These are phyloP conservation scores for Multifurca ochricompacta DNA, from an alignment of 768 basidiomycete genomes.

Conservation along the genomic window DNA sequence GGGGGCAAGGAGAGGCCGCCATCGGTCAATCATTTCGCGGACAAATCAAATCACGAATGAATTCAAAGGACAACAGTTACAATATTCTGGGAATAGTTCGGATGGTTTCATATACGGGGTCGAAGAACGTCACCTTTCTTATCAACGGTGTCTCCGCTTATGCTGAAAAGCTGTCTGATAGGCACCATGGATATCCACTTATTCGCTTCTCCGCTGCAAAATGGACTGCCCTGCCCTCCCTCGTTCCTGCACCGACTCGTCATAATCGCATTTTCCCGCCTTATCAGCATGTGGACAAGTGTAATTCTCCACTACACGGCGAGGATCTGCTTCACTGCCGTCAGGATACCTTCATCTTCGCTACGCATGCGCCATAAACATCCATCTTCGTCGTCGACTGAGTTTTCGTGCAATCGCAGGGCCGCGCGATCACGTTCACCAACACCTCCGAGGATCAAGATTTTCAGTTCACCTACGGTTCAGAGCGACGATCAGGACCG, in stretches of 20 bases:
- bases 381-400: constrained; percentile 47
- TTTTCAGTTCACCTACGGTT: constrained; percentile 55
- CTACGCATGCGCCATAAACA: constrained; percentile 67
- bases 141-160: too few relatives aligned
- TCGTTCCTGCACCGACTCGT: neutral
- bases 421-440: constrained; percentile 27
- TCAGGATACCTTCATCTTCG: constrained; percentile 36
- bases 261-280: neutral
- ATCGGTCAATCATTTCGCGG: neutral
- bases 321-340: constrained; percentile 38
- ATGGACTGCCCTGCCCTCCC: neutral
- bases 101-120: too few relatives aligned
- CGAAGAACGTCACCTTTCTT: too few relatives aligned
- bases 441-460: constrained; percentile 34
- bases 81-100: too few relatives aligned
- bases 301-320: constrained; percentile 15
- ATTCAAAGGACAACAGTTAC: too few relatives aligned
- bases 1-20: neutral
- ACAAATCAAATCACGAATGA: neutral
- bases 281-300: neutral
- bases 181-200: neutral
- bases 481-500: neutral
- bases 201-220: neutral
- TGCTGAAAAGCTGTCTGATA: neutral
- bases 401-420: constrained; percentile 49